These are phyloP conservation scores for Cicer bijugum DNA, from an alignment of 306 rosid genomes.

Conservation along the genomic window DNA sequence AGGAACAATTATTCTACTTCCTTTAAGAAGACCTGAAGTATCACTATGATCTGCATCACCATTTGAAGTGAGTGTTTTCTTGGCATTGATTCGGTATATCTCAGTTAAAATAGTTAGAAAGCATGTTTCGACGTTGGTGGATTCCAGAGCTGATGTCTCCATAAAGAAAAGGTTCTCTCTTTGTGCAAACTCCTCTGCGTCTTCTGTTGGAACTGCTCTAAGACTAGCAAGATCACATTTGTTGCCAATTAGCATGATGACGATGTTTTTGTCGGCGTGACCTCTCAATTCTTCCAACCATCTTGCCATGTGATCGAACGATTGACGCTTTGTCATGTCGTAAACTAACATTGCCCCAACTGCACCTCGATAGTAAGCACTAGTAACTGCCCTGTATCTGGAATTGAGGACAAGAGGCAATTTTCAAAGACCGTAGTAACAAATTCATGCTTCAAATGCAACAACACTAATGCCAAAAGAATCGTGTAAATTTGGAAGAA, in stretches of 20 bases:
- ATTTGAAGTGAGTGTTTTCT: conserved; percentile 61
- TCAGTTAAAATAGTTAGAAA: conserved; percentile 74
- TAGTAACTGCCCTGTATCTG: conserved; percentile 90
- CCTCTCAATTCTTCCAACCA: conserved; percentile 88
- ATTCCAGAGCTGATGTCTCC: conserved; percentile 93
- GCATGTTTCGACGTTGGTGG: conserved; percentile 88
- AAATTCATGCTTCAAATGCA: conserved; percentile 21
- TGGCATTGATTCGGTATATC: conserved; percentile 73
- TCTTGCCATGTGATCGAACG: conserved; percentile 87
- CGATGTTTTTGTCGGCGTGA: conserved; percentile 80
- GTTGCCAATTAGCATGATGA: conserved; percentile 85
- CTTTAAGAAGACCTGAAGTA: conserved; percentile 61
- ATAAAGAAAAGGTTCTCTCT: conserved; percentile 90
- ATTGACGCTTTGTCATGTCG: conserved; percentile 87
- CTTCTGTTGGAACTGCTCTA: conserved; percentile 90
- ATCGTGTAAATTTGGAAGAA: background rate
- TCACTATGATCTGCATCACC: conserved; percentile 51
- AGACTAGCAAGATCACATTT: conserved; percentile 79
- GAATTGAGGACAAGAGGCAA: background rate
- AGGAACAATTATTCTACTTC: conserved; percentile 73
- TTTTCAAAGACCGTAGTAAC: background rate
- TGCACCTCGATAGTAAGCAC: conserved; percentile 94
- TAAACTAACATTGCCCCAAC: conserved; percentile 92
- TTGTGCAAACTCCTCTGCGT: conserved; percentile 89
- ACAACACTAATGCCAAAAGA: background rate